Base-by-base conservation (phyloP, 345 rosid genomes). In the Arabidopsis suecica region DNA sequence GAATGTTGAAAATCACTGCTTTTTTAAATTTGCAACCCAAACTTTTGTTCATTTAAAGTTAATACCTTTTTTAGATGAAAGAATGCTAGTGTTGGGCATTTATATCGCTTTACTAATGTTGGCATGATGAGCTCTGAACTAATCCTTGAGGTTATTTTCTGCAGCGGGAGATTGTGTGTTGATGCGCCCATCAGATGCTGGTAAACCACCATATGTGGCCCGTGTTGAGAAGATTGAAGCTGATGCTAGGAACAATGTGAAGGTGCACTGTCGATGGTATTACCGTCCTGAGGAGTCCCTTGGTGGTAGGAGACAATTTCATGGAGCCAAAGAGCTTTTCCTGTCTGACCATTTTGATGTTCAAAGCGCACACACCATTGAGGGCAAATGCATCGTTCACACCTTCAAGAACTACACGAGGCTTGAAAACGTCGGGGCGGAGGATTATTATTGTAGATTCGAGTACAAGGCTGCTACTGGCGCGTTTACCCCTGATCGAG, bases 271-370 rank as follows among this genome's bases (percentile, higher is more conserved):
- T 9, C 81, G 86, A 56, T 91, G 97, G 97, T 91, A 91, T 58
- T 91, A 91, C 67, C 88, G 94, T 9, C 97, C 97, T 3, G 94
- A 91, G 84, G 97, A 91, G 80, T 91, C 97, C 4, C 81, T 89
- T 45, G 97, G 97, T 58, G 97, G 97, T 40, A 84, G 97, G 68
- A 85, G 97, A 63, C 94, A 88, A 68, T 91, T 89, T 70, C 97
- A 91, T 71, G 97, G 97, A 41, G 90, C 94, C 1, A 91, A 89
- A 78, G 97, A 89, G 73, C 83, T 91, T 12, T 91, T 91, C 78
- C 66, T 89, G 71, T 91, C 97, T 6, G 97, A 91, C 67, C 97
- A 90, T 73, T 77, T 41, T 32, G 96, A 90, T 67, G 84, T 87
- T 63, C 92, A 91, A 75, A 89, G 97, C 61, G 97, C 92, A 0